Conservation (phyloP, 2,329 filamentous ascomycete genomes). For the Talaromyces marneffei region DNA sequence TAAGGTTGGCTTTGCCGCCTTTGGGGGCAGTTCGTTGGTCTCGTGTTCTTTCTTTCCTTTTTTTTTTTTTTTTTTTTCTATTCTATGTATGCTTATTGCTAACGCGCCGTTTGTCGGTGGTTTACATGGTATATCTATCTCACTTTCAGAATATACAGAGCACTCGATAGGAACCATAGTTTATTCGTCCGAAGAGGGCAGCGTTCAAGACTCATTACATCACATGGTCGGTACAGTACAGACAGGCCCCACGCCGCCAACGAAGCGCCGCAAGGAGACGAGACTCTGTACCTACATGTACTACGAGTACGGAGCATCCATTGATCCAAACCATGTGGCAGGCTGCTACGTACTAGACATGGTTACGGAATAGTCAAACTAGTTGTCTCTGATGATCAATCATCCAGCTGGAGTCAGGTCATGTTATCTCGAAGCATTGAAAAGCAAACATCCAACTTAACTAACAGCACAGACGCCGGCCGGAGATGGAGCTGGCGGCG, state of each 20-base stretch:
- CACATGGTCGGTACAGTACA: not conserved
- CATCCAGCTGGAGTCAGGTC: not conserved
- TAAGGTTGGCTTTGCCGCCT: slow-evolving; percentile 4
- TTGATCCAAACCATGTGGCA: not conserved
- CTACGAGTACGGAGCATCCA: not conserved
- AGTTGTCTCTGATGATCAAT: not conserved
- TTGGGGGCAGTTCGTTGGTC: slow-evolving; percentile 5
- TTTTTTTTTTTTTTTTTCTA: not conserved
- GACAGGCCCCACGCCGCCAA: not conserved
- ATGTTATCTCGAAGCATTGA: not conserved
- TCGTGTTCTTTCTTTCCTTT: not conserved
- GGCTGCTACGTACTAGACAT: not conserved
- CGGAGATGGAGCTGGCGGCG: slow-evolving; percentile 27
- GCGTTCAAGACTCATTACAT: not conserved
- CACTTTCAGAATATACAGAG: no score
- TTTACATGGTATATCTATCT: no score
- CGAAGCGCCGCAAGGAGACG: not conserved
- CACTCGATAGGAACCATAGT: no score
- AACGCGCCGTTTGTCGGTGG: no score
- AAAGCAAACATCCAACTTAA: slow-evolving; percentile 9
- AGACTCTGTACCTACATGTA: not conserved
- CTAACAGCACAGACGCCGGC: slow-evolving; percentile 24
- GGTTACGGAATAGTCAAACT: no score
- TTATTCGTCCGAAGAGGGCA: no score
- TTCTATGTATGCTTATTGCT: no score